Evolutionary conservation across 352 stramenopile species (phyloP).

Genomic region (Phytophthora fragariae): DNA sequence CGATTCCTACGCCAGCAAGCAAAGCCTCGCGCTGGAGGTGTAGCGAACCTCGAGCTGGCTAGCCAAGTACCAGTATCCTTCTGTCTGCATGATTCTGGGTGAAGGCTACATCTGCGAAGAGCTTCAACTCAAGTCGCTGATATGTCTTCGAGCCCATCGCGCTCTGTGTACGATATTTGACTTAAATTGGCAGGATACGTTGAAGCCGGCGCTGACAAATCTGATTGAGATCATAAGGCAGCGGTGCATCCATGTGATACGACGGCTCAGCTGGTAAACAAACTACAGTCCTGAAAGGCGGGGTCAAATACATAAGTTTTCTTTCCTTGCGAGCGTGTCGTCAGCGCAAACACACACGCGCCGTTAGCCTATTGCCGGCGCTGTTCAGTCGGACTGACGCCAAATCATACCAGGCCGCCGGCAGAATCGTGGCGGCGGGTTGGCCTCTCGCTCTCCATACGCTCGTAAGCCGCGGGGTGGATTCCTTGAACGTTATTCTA

Average conservation of each 20-base stretch:
- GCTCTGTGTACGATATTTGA: slow-evolving; percentile 5
- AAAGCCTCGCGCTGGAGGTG: background rate
- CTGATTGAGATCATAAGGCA: slow-evolving; percentile 18
- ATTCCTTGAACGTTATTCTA: slow-evolving; percentile 27
- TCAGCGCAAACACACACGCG: slow-evolving; percentile 1
- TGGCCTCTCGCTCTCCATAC: slow-evolving; percentile 31
- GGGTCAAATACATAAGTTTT: slow-evolving; percentile 18
- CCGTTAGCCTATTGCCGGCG: slow-evolving; percentile 4
- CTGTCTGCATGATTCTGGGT: slow-evolving; percentile 14
- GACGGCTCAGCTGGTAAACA: slow-evolving; percentile 27
- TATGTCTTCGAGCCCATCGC: slow-evolving; percentile 10
- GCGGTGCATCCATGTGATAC: slow-evolving; percentile 10
- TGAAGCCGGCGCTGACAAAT: slow-evolving; percentile 19
- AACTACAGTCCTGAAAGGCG: background rate
- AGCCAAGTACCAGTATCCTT: background rate
- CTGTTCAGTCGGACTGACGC: slow-evolving; percentile 20
- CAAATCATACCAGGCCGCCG: slow-evolving; percentile 42
- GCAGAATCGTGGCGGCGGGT: slow-evolving; percentile 9
- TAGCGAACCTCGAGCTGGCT: background rate
- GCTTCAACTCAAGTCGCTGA: slow-evolving; percentile 35
- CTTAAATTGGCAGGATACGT: background rate
- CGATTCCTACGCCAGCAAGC: background rate
- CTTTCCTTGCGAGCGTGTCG: slow-evolving; percentile 14
- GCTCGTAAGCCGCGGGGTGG: slow-evolving; percentile 19
- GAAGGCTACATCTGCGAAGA: background rate